Evolutionary conservation across 441 rosid genomes (phyloP).

Genomic region (Aleurites moluccanus): DNA sequence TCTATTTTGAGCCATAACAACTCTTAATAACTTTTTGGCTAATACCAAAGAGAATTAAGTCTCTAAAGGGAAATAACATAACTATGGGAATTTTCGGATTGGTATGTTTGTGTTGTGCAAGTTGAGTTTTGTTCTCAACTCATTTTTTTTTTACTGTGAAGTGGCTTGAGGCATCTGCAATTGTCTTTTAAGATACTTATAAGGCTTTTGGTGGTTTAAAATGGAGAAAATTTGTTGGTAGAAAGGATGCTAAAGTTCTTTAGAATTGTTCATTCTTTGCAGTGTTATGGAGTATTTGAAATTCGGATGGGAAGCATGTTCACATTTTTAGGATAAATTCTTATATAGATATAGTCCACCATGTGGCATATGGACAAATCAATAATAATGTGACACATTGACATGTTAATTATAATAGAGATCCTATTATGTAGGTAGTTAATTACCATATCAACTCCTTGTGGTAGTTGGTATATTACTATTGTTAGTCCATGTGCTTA

Average conservation of each 20-base stretch:
- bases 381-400: too few species aligned
- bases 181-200: neutral
- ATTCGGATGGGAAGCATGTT: neutral
- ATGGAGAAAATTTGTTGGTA: neutral
- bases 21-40: too few species aligned
- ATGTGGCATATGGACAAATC: too few species aligned
- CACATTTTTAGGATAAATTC: neutral
- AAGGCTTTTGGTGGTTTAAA: neutral
- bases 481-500: too few species aligned
- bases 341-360: too few species aligned
- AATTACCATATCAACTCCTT: too few species aligned
- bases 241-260: neutral
- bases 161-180: neutral
- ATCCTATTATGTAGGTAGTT: too few species aligned
- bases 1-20: neutral
- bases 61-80: neutral
- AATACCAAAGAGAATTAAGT: neutral
- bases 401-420: too few species aligned
- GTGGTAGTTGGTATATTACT: too few species aligned
- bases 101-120: neutral
- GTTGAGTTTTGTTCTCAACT: too few species aligned
- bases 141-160: neutral
- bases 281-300: neutral
- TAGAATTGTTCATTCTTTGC: neutral
- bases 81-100: neutral